phyloP scores from a whole-genome alignment of 208 protist genomes.

The Acanthamoeba healyi region DNA sequence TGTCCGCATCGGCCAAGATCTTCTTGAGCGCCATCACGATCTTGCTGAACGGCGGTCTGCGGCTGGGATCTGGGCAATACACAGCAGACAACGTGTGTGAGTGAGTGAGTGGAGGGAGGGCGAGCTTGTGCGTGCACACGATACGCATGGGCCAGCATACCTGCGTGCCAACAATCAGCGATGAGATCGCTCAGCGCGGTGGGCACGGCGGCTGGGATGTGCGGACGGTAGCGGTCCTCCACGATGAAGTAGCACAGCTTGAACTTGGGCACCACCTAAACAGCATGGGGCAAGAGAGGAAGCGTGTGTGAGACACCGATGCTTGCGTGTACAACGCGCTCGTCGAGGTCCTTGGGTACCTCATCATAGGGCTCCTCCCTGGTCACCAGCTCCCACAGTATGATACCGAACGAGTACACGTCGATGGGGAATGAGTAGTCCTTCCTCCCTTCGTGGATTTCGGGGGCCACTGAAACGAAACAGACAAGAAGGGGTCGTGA shows the following conservation, averaged over 20 bases:
- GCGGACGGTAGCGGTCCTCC: constrained; percentile 30
- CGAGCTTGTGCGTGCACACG: neutral
- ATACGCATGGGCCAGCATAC: neutral
- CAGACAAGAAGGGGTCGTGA: neutral
- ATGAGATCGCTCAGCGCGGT: neutral
- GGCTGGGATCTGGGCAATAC: no score
- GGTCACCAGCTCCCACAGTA: constrained; percentile 56
- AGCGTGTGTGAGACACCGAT: no score
- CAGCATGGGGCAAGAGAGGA: no score
- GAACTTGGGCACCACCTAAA: constrained; percentile 43
- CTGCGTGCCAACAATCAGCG: neutral
- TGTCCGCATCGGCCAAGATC: neutral
- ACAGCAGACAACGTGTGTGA: no score
- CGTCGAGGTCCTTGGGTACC: no score
- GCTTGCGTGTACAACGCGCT: no score
- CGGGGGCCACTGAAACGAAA: constrained; percentile 67
- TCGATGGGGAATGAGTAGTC: constrained; percentile 72
- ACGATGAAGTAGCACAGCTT: constrained; percentile 6
- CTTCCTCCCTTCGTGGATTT: constrained; percentile 47
- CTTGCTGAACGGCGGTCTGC: neutral
- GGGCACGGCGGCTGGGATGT: constrained; percentile 20
- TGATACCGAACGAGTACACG: constrained; percentile 52
- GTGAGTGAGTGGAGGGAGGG: no score
- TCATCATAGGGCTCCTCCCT: constrained; percentile 59
- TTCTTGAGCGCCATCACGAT: neutral